phyloP scores from a whole-genome alignment of 768 basidiomycete species.

The Pleurotus platypus region DNA sequence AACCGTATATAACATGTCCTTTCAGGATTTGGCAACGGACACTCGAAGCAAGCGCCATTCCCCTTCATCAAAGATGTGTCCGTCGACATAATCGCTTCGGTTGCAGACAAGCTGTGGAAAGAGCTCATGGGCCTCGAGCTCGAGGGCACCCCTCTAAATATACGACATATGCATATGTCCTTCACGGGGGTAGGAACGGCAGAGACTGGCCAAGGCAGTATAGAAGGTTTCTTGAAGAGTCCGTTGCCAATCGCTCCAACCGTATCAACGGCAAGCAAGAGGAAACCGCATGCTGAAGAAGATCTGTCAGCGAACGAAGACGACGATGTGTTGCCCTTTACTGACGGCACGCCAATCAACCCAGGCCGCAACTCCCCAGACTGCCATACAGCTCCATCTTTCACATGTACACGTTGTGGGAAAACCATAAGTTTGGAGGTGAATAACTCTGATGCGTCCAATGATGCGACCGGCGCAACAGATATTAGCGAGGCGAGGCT shows the following conservation, averaged over 20 bases:
- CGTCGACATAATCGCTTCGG: conserved; percentile 71
- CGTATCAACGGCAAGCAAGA: conserved; percentile 16
- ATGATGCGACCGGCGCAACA: conserved; percentile 15
- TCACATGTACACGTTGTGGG: conserved; percentile 57
- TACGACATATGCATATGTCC: conserved; percentile 68
- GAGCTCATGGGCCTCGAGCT: conserved; percentile 60
- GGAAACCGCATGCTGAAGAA: background rate
- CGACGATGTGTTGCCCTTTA: background rate
- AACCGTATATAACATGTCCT: conserved; percentile 6
- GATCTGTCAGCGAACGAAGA: background rate
- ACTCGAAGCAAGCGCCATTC: conserved; percentile 85
- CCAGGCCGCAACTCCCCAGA: background rate
- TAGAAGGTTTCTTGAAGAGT: conserved; percentile 78
- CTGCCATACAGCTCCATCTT: conserved; percentile 25
- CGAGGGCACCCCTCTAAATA: conserved; percentile 47
- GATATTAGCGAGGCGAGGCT: conserved; percentile 34
- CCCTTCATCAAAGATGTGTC: conserved; percentile 75
- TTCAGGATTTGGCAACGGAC: conserved; percentile 59
- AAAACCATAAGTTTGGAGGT: conserved; percentile 36
- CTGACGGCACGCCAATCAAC: background rate
- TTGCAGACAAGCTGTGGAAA: conserved; percentile 82
- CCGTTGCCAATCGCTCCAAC: conserved; percentile 27
- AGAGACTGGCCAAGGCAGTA: conserved; percentile 79
- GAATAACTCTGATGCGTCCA: conserved; percentile 12
- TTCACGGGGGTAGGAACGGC: conserved; percentile 76